phyloP scores from a whole-genome alignment of 805 yeast genomes.

The Candida sithepensis region DNA sequence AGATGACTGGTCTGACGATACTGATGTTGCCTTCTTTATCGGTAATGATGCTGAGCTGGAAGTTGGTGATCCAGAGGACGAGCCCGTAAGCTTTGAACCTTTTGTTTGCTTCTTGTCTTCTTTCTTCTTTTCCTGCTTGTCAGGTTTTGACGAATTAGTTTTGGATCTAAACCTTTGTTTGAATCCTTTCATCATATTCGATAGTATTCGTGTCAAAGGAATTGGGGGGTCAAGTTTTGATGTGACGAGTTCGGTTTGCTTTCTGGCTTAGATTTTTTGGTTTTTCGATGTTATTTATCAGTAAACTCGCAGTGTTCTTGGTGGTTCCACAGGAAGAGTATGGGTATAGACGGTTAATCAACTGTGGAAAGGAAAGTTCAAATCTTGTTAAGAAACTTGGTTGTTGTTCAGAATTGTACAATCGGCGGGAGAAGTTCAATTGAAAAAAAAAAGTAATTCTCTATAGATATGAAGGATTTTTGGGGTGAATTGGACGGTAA shows the following conservation, averaged over 20 bases:
- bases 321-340: neutral
- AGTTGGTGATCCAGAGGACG: constrained; percentile 9
- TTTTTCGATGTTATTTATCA: too few species aligned
- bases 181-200: constrained; percentile 70
- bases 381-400: neutral
- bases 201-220: too few species aligned
- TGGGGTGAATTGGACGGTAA: neutral
- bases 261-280: too few species aligned
- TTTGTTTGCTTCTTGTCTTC: constrained; percentile 29
- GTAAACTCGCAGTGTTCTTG: neutral
- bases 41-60: constrained; percentile 11
- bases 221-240: too few species aligned
- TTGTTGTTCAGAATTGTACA: neutral
- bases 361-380: neutral
- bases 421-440: neutral
- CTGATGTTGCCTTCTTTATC: constrained; percentile 13
- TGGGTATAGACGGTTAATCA: neutral
- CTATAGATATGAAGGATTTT: neutral
- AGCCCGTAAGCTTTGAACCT: constrained; percentile 8
- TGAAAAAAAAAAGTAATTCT: neutral
- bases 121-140: constrained; percentile 40
- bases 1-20: constrained; percentile 17
- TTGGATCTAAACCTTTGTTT: constrained; percentile 51
- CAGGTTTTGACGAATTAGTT: constrained; percentile 30
- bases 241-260: too few species aligned